Evolutionary conservation across 345 rosid species (phyloP), one percentile per base, ranked within the genome.

Genomic region (Syzygium grande): DNA sequence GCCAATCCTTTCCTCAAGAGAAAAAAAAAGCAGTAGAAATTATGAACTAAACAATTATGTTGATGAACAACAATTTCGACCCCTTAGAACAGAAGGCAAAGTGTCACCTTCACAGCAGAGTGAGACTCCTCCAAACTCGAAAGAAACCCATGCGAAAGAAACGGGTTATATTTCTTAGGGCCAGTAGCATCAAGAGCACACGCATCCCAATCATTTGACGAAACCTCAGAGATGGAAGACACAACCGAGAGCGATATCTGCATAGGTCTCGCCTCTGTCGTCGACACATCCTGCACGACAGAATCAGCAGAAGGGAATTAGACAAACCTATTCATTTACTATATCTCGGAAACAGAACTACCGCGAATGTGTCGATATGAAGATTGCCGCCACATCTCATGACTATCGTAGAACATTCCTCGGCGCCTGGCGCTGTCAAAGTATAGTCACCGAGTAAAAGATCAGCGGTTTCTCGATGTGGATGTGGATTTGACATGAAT

Each of bases 61-160:
- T 1, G 46, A 34, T 2, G 46, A 34, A 68, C 23, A 34, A 68
- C 13, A 68, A 68, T 34, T 3, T 2, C 27, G 0, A 52, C 41
- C 34, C 0, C 56, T 29, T 49, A 9, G 15, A 34, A 86, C 22
- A 43, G n/a, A n/a, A 85, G 2, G 53, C 25, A 79, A 65, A 87
- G 8, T 68, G 89, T 59, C 88, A 97, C 99, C 98, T 96, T 94
- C 73, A 92, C 90, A 7, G 98, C 94, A 78, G 92, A 94, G 51
- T 91, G 87, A 0, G 99, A 90, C 87, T 95, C 98, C 94, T 97
- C 99, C 86, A 97, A 93, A 92, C 95, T 92, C 10, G 97, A 97
- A 88, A 97, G 98, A 88, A 97, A 97, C 14, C 92, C 96, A 84
- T 97, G 93, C 52, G 90, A 89, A 30, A 97, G 96, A 92, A 97